Percentiles rank a stretch among this genome's conserved stretches.
Conservation (phyloP, 805 yeast genomes). For the Trichomonascus vanleenenianus region DNA sequence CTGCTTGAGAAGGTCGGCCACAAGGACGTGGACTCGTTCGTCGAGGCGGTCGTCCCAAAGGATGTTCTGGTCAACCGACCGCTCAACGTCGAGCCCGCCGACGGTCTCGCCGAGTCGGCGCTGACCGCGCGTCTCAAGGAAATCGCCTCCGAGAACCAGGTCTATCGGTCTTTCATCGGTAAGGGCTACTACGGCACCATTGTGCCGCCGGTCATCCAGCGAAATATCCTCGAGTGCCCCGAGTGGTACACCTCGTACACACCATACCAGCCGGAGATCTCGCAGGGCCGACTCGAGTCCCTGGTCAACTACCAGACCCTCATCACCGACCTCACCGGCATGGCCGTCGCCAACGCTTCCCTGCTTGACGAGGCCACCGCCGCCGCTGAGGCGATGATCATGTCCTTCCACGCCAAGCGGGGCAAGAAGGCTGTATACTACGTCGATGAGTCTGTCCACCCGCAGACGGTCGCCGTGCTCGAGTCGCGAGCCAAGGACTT, state of each 20-base stretch:
- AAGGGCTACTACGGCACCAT: constrained; percentile 90
- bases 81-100: constrained; percentile 54
- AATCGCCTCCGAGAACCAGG: constrained; percentile 69
- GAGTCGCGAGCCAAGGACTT: constrained; percentile 71
- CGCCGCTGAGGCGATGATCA: constrained; percentile 93
- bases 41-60: constrained; percentile 66
- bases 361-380: constrained; percentile 95
- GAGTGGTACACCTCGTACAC: constrained; percentile 99
- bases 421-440: constrained; percentile 63
- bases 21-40: constrained; percentile 59
- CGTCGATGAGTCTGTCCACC: constrained; percentile 70
- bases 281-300: constrained; percentile 92
- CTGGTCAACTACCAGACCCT: constrained; percentile 90
- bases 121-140: constrained; percentile 60
- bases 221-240: constrained; percentile 87
- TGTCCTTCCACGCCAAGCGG: constrained; percentile 59
- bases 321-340: constrained; percentile 81
- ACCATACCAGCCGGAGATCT: constrained; percentile 96
- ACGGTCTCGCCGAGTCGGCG: constrained; percentile 77
- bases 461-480: constrained; percentile 78
- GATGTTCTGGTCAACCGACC: constrained; percentile 64
- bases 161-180: constrained; percentile 75
- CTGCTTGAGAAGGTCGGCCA: constrained; percentile 68
- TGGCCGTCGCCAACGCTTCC: constrained; percentile 93
- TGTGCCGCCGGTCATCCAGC: constrained; percentile 85